Base-by-base conservation (phyloP, 306 rosid species). In the Neltuma alba region DNA sequence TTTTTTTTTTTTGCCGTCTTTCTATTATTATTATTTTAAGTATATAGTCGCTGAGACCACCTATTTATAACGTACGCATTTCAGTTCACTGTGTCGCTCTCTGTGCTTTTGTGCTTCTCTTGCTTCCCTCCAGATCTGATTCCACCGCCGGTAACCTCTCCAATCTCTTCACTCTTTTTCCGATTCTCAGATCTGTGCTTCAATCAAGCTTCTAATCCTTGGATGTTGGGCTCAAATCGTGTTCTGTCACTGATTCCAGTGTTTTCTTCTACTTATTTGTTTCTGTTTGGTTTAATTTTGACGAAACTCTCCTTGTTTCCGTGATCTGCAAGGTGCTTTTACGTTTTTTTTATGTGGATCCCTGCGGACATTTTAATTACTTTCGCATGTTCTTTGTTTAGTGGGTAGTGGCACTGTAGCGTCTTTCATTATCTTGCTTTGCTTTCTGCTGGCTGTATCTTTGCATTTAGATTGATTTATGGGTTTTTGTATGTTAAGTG, bases 101-200 rank as follows among this genome's bases (percentile, higher is more conserved):
- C n/a, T 68, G 21, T 42, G 55, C 55, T 25, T 13, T 9, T 11
- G 36, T 23, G 38, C 75, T 70, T 75, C 20, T 66, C 70, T 73
- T 42, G 63, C 25, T 34, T 70, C 74, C 42, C 42, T 71, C 61
- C 83, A 82, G 84, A 82, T 83, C 89, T 82, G 82, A 48, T 85
- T 41, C 66, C 52, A 4, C 72, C 71, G 33, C 69, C 70, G 88
- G 88, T 85, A 81, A 65, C 41, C 47, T 67, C 76, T 40, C 58
- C 9, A 62, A 15, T 20, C 18, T 40, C 23, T 27, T 8, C 5
- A 7, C 41, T 23, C 42, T 13, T 21, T 33, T 47, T 34, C 50
- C 47, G 9, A 38, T 21, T 70, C 48, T 41, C 14, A 70, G 74
- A 70, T 70, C 74, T 28, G 27, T 20, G 12, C 0, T 55, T 21